A percentile compares a stretch with the other conserved stretches of the same genome.
Evolutionary conservation across 2,329 filamentous ascomycete species (phyloP).

Genomic region (Epichloe coenophiala): DNA sequence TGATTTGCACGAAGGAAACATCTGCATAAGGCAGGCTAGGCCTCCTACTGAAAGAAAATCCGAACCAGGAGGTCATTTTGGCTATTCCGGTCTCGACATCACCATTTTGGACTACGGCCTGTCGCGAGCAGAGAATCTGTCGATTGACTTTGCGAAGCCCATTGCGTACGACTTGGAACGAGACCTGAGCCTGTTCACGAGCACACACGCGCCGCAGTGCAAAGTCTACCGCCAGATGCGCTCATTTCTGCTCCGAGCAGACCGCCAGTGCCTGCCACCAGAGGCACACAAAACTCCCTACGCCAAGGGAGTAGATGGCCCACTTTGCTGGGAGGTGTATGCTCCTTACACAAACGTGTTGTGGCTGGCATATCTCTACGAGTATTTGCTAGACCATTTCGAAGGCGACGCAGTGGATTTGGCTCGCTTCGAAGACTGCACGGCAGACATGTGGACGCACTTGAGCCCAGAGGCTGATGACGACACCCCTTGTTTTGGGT

Average conservation of each 20-base stretch:
- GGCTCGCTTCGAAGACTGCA: slow-evolving; percentile 30
- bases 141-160: slow-evolving; percentile 20
- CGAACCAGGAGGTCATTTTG: slow-evolving; percentile 29
- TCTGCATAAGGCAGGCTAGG: slow-evolving; percentile 38
- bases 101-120: slow-evolving; percentile 54
- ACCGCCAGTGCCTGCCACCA: slow-evolving; percentile 36
- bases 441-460: slow-evolving; percentile 39
- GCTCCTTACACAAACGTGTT: slow-evolving; percentile 51
- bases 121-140: slow-evolving; percentile 39
- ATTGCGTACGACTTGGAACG: slow-evolving; percentile 46
- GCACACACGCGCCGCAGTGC: slow-evolving; percentile 46
- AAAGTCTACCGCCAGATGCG: slow-evolving; percentile 50
- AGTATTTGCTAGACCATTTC: slow-evolving; percentile 36
- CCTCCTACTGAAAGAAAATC: slow-evolving; percentile 19
- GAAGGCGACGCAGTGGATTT: slow-evolving; percentile 32
- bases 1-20: slow-evolving; percentile 51
- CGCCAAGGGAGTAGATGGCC: slow-evolving; percentile 28
- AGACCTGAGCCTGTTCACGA: slow-evolving; percentile 46
- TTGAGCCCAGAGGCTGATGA: slow-evolving; percentile 37
- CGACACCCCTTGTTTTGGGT: slow-evolving; percentile 35
- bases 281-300: slow-evolving; percentile 34
- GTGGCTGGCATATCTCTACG: slow-evolving; percentile 50
- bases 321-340: slow-evolving; percentile 40
- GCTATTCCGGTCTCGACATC: slow-evolving; percentile 47
- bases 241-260: slow-evolving; percentile 39